Base-by-base conservation (phyloP, 176 grass and related monocot genomes). In the Cymbopogon citratus region DNA sequence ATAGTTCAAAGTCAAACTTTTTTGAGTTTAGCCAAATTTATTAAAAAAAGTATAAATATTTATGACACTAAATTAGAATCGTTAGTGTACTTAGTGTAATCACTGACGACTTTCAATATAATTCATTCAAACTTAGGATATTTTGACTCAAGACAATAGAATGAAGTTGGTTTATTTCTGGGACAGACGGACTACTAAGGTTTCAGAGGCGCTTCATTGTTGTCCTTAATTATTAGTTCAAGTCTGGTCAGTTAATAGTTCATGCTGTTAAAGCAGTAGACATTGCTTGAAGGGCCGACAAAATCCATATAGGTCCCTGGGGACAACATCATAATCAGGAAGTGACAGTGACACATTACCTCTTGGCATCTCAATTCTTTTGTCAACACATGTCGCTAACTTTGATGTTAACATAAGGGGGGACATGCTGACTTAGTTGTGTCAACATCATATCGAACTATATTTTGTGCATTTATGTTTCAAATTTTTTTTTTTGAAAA, bases 301-400 rank as follows among this genome's bases (percentile, higher is more conserved):
- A 26, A 62, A 77, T 39, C 61, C 41, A 57, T 68, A 39, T 68
- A 39, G 12, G 59, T 21, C 16, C 9, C 54, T 10, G 59, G 35
- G 5, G 35, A 36, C 35, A 36, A 79, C 27, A 49, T 71, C 33
- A 45, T 16, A 27, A 70, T 70, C 24, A 64, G 23, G n/a, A n/a
- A n/a, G 7, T 40, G 56, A 43, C 77, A 25, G 73, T 63, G 18
- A 45, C 24, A 76, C 11, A 63, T 11, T 6, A 3, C 10, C 13
- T 68, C 13, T 68, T 81, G 63, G 71, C 56, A 72, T 78, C 18
- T 34, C 24, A 83, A 44, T n/a, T n/a, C n/a, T 49, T 62, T 76
- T 77, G 66, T 78, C 74, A 77, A 87, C 9, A 66, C 13, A 65
- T 19, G 33, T 12, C 25, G 33, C 80, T 78, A 65, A 65, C 52